Conservation (phyloP, 306 rosid genomes). For the Cicer arietinum region DNA sequence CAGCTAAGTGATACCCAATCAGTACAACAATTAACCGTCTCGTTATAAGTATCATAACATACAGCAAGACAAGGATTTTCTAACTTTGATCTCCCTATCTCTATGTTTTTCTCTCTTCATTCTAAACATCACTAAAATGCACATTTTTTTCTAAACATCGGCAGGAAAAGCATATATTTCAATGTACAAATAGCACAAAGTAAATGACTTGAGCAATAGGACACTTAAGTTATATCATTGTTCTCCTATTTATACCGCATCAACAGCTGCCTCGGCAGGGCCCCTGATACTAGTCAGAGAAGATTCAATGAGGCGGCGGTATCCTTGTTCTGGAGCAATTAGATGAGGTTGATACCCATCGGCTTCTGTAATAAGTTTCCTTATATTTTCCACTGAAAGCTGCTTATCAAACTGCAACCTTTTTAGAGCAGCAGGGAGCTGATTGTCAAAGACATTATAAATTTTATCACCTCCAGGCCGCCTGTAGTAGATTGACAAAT, state of each 20-base stretch:
- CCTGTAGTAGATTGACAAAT: constrained; percentile 55
- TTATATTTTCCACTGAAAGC: constrained; percentile 91
- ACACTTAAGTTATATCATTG: background rate
- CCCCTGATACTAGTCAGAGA: constrained; percentile 81
- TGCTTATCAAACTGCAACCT: constrained; percentile 97
- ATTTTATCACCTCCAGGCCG: constrained; percentile 95
- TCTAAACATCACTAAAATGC: no score
- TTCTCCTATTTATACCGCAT: constrained; percentile 64
- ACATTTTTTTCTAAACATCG: no score
- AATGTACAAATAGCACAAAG: no score
- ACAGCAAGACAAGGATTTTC: no score
- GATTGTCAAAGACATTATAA: constrained; percentile 91
- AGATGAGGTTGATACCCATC: constrained; percentile 99
- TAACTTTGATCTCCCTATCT: no score
- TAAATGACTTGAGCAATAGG: no score
- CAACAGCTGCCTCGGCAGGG: constrained; percentile 97
- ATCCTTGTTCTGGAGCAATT: constrained; percentile 98
- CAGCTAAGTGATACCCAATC: no score
- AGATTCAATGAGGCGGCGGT: constrained; percentile 93
- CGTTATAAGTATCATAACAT: no score
- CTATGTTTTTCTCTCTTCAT: no score
- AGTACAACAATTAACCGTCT: no score
- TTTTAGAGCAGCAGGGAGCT: constrained; percentile 94
- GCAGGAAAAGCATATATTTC: no score
- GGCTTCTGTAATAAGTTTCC: constrained; percentile 93